Evolutionary conservation across 192 early-diverging fungal genomes (phyloP).

Genomic region (Backusella tuberculispora): DNA sequence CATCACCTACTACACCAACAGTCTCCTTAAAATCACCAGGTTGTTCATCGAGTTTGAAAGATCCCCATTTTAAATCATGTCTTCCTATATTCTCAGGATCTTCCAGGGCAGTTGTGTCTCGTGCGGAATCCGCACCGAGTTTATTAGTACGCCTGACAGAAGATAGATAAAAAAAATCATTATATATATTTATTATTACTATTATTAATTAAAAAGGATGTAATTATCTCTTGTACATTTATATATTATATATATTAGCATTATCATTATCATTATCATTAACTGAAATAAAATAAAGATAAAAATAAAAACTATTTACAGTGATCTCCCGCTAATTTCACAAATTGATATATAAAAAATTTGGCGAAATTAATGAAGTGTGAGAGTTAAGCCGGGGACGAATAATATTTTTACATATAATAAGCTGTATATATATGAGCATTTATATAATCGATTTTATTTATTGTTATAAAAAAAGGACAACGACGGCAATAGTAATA

Average conservation of each 20-base stretch:
- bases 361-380: too few relatives aligned
- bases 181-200: not conserved
- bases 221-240: not conserved
- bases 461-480: too few relatives aligned
- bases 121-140: not conserved
- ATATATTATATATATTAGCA: not conserved
- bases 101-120: not conserved
- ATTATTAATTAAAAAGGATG: not conserved
- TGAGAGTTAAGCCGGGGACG: too few relatives aligned
- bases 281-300: not conserved
- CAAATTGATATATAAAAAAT: too few relatives aligned
- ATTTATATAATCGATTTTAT: too few relatives aligned
- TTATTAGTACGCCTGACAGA: not conserved
- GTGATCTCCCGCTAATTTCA: too few relatives aligned
- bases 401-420: too few relatives aligned
- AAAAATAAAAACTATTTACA: not conserved
- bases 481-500: too few relatives aligned
- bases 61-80: not conserved
- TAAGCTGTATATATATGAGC: too few relatives aligned
- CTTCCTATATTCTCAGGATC: conserved; percentile 12
- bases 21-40: not conserved
- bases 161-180: not conserved
- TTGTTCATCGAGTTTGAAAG: not conserved
- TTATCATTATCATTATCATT: too few relatives aligned
- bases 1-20: not conserved